Base-by-base conservation (phyloP, 164 flowering plant genomes). In the Euptelea pleiosperma region DNA sequence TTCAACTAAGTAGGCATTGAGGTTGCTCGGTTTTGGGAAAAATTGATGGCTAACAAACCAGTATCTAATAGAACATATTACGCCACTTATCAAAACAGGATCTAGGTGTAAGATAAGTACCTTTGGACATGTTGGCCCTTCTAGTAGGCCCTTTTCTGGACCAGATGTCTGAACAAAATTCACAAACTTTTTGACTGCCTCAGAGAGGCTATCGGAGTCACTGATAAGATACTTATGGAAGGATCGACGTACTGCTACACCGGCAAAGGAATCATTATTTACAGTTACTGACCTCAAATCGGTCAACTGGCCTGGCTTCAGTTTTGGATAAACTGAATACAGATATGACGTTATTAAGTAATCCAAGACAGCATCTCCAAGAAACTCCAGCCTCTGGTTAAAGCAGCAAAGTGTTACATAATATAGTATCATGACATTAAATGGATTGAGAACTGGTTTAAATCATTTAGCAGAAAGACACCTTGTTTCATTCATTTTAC, bases 351-450 rank as follows among this genome's bases (percentile, higher is more conserved):
- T 88, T 47, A 90, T 88, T 50, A 88, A 70, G 74, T 86, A 93
- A 71, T 93, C 99, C 82, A 93, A 61, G 45, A 88, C 89, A 60
- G 99, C 96, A 80, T 93, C 99, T 66, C 99, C 99, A 40, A 93
- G 91, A 72, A 88, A 93, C 76, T 93, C 99, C 69, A 93, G 62
- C 63, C 99, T 79, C 97, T 93, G 91, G 22, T 47, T 14, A 41
- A 66, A 77, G 42, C 31, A 18, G 37, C 53, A 15, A 4, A 46
- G 24, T 36, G 57, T 56, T 48, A 58, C 29, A 68, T 30, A 66
- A 26, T 42, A 21, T 35, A 52, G 43, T 28, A 59, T 26, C 7
- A 37, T 49, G 40, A 57, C 14, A 50, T 29, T 24, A 55, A 71
- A 40, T 44, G 28, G 24, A 18, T 9, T 3, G 52, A 55, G 22